Conservation (phyloP, 495 filamentous ascomycete species). For the Tetracladium setigerum region DNA sequence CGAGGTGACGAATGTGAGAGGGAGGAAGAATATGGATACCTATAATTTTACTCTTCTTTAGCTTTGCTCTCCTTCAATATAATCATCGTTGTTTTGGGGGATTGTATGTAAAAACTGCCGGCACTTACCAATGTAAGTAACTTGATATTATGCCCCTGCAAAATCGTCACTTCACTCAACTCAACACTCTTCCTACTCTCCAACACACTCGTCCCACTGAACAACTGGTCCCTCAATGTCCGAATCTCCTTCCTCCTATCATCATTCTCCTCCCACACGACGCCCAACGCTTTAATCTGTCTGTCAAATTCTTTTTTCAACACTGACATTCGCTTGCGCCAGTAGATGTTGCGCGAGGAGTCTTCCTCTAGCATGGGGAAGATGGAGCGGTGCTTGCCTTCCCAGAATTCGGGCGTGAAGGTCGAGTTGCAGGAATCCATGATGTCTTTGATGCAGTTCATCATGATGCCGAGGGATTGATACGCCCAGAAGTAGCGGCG, state of each 20-base stretch:
- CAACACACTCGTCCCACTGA: conserved; percentile 33
- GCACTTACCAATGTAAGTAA: conserved; percentile 31
- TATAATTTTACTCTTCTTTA: not conserved
- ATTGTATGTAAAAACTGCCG: not conserved
- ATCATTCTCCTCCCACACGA: conserved; percentile 16
- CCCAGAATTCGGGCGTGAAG: conserved; percentile 45
- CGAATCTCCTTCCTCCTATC: conserved; percentile 28
- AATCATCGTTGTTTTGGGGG: too few relatives aligned
- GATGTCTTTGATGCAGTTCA: conserved; percentile 46
- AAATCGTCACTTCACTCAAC: conserved; percentile 20
- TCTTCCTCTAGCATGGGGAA: conserved; percentile 21
- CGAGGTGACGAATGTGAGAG: conserved; percentile 36
- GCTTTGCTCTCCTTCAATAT: too few relatives aligned
- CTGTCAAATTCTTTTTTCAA: conserved; percentile 20
- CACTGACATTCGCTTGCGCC: conserved; percentile 20
- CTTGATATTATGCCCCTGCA: conserved; percentile 38
- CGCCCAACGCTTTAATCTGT: conserved; percentile 16
- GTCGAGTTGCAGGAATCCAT: conserved; percentile 36
- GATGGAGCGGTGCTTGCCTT: conserved; percentile 35
- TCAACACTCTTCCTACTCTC: conserved; percentile 31
- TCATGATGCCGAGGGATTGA: conserved; percentile 47
- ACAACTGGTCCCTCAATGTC: conserved; percentile 33
- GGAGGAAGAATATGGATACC: conserved; percentile 40
- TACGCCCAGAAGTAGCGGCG: conserved; percentile 51
- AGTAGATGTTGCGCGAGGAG: conserved; percentile 19